A percentile compares a stretch with the other conserved stretches of the same genome.
Evolutionary conservation across 1,284 basidiomycete species (phyloP).

Genomic region (Trichosporon faecale): DNA sequence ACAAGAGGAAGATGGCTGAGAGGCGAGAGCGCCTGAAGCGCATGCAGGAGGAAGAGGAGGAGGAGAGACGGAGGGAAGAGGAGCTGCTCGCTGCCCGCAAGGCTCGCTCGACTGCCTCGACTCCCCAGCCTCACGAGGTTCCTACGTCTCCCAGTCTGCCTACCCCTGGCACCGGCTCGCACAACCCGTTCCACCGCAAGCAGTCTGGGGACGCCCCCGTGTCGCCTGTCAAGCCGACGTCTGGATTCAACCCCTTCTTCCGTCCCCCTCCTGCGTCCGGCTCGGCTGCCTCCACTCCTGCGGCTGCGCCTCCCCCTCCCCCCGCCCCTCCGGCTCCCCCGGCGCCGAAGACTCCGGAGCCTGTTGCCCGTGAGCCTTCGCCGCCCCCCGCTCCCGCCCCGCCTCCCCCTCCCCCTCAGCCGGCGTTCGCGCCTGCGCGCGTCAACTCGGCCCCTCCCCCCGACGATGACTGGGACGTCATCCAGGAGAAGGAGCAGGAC

Average conservation of each 20-base stretch:
- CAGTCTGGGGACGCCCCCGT: slow-evolving; percentile 41
- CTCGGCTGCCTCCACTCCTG: slow-evolving; percentile 35
- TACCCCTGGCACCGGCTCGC: slow-evolving; percentile 23
- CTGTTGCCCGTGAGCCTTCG: slow-evolving; percentile 11
- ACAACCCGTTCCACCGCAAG: slow-evolving; percentile 55
- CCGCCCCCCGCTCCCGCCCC: slow-evolving; percentile 38
- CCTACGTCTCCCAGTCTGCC: slow-evolving; percentile 15
- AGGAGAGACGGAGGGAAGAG: slow-evolving; percentile 63
- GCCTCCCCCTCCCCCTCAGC: slow-evolving; percentile 42
- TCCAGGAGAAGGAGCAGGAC: slow-evolving; percentile 66
- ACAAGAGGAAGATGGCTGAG: slow-evolving; percentile 66
- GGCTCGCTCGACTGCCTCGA: slow-evolving; percentile 30
- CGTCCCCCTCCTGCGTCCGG: slow-evolving; percentile 50
- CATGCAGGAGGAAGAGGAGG: slow-evolving; percentile 70
- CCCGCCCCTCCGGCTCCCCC: slow-evolving; percentile 39
- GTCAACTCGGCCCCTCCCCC: slow-evolving; percentile 54
- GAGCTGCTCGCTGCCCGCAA: slow-evolving; percentile 54
- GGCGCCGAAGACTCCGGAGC: slow-evolving; percentile 43
- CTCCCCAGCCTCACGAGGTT: slow-evolving; percentile 23
- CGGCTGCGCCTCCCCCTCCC: slow-evolving; percentile 38
- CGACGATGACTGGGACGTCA: slow-evolving; percentile 79
- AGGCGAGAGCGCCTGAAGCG: slow-evolving; percentile 63
- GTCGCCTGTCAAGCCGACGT: slow-evolving; percentile 32
- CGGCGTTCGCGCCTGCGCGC: slow-evolving; percentile 22
- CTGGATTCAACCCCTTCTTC: slow-evolving; percentile 54